phyloP scores from a whole-genome alignment of 192 early-diverging fungal species.

The Rhizoclosmatium globosum region DNA sequence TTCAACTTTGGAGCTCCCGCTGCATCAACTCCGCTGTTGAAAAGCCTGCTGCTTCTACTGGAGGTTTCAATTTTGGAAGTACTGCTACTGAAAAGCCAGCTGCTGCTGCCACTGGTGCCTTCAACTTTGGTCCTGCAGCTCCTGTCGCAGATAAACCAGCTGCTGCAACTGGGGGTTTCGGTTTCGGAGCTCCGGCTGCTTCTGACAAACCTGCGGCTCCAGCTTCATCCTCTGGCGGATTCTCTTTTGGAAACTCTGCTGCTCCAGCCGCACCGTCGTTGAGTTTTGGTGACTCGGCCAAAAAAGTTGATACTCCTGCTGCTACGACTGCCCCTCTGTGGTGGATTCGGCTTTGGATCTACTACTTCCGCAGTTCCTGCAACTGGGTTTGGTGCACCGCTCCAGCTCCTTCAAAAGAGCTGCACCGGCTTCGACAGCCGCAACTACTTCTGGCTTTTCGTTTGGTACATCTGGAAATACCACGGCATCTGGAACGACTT shows the following conservation, averaged over 20 bases:
- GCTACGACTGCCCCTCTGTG: background rate
- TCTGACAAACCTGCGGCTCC: background rate
- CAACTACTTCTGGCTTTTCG: no score
- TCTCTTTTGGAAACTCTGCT: background rate
- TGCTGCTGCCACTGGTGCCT: background rate
- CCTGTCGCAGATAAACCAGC: background rate
- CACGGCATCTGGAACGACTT: background rate
- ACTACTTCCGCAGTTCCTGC: background rate
- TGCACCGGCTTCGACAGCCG: background rate
- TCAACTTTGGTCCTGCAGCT: background rate
- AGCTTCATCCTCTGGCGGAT: background rate
- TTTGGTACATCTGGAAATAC: background rate
- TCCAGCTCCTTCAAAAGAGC: background rate
- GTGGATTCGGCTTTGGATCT: background rate
- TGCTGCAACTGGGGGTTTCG: background rate
- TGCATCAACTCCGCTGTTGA: conserved; percentile 4
- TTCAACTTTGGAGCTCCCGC: conserved; percentile 2
- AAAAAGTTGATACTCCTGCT: background rate
- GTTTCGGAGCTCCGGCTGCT: background rate
- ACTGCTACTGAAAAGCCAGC: background rate
- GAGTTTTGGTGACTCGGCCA: no score
- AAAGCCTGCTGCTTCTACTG: background rate
- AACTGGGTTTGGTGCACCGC: background rate
- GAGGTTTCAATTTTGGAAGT: conserved; percentile 10
- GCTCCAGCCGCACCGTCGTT: background rate